Evolutionary conservation across 2,329 filamentous ascomycete genomes (phyloP).

Genomic region (Aspergillus calidoustus): DNA sequence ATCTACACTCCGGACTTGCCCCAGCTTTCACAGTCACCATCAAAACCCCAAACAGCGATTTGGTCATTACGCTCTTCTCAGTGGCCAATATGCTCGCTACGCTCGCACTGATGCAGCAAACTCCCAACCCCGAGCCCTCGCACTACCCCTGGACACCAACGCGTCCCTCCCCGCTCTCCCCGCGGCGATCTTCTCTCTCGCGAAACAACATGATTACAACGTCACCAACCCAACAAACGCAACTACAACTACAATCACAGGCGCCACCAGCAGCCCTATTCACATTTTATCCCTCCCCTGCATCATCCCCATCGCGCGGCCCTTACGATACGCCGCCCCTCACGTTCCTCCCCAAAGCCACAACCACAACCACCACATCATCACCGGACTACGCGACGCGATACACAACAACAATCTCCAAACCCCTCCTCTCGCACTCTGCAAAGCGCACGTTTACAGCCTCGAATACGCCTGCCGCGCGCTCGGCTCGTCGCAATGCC

Average conservation of each 20-base stretch:
- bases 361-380: conserved; percentile 15
- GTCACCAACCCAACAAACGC: background rate
- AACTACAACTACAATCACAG: conserved; percentile 1
- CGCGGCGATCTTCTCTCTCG: conserved; percentile 11
- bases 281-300: conserved; percentile 8
- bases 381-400: conserved; percentile 40
- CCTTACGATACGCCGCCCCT: background rate
- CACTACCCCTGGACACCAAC: conserved; percentile 30
- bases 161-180: conserved; percentile 32
- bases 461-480: conserved; percentile 32
- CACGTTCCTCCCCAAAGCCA: background rate
- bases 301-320: background rate
- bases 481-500: conserved; percentile 41
- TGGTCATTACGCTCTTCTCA: background rate
- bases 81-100: conserved; percentile 35
- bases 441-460: conserved; percentile 20
- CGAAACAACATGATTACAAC: background rate
- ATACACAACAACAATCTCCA: conserved; percentile 40
- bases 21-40: background rate
- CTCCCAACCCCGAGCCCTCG: conserved; percentile 22
- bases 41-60: background rate
- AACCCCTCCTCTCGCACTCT: conserved; percentile 34
- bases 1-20: background rate
- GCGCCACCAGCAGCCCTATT: conserved; percentile 5
- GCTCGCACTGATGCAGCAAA: conserved; percentile 24